Evolutionary conservation across 164 flowering plant genomes (phyloP), one percentile per base, ranked within the genome.

Genomic region (Protea cynaroides): DNA sequence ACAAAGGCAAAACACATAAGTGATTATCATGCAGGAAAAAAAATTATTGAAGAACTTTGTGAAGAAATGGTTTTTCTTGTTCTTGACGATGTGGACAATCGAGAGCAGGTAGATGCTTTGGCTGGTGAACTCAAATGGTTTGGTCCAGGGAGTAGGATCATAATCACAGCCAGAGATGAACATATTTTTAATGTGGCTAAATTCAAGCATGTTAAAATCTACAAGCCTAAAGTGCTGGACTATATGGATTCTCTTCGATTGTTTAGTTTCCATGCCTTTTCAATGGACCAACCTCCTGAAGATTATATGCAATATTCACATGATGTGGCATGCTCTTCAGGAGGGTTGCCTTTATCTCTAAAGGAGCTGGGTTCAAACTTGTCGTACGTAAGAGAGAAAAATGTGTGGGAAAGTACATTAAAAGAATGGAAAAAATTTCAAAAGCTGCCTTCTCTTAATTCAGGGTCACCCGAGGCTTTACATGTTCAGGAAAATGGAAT

Each of bases 81-180:
- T 49, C 58, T 68, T 22, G 70, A 74, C 56, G 72, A 72, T 65
- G 76, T 72, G 47, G 71, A 56, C 46, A 56, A 60, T 60, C 52
- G 4, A 6, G 15, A 53, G 3, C 67, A 65, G 22, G 63, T 73
- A 4, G 47, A 62, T n/a, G 65, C n/a, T 19, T 34, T 73, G 37
- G 72, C 59, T 52, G 62, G 38, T 21, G 18, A 44, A 0, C 40
- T 49, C 65, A 53, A 65, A 17, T 73, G 76, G 72, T 65, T 65
- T 62, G 34, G 25, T 40, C 2, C 4, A 8, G 46, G 46, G 8
- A 40, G 46, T 40, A 40, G 46, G 46, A 8, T 40, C 8, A 62
- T 73, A 14, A 66, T 66, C 37, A 73, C 70, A 9, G 61, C 67
- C 1, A 52, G 46, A 34, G 58, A 63, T 63, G 19, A 15, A 19